Conservation (phyloP, 257 asterid genomes). For the Primulina huaijiensis region DNA sequence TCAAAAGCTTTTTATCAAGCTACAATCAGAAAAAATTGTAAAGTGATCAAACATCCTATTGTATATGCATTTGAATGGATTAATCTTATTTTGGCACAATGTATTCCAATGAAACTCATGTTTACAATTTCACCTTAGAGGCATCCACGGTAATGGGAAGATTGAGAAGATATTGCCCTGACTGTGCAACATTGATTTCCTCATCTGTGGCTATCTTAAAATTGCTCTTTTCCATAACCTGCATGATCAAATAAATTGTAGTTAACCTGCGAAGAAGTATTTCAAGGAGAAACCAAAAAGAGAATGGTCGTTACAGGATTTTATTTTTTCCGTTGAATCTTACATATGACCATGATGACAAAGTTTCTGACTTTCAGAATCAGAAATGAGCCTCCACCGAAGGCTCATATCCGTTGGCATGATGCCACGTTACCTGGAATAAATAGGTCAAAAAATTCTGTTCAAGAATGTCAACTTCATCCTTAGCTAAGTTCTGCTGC, state of each 20-base stretch:
- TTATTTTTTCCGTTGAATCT: neutral
- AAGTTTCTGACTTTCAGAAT: conserved; percentile 18
- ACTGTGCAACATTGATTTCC: conserved; percentile 83
- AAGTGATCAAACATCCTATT: conserved; percentile 16
- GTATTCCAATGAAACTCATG: conserved; percentile 10
- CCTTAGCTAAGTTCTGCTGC: conserved; percentile 78
- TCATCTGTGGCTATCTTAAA: conserved; percentile 83
- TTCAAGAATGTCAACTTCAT: conserved; percentile 77
- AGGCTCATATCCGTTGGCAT: neutral
- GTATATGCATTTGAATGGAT: neutral
- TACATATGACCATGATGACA: conserved; percentile 15
- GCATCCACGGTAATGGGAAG: conserved; percentile 94
- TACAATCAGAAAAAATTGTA: conserved; percentile 39
- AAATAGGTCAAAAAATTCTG: conserved; percentile 79
- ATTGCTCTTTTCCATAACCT: conserved; percentile 94
- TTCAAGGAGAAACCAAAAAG: conserved; percentile 9
- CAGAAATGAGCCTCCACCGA: neutral
- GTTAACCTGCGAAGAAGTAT: conserved; percentile 18
- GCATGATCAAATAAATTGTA: conserved; percentile 18
- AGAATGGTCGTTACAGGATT: neutral
- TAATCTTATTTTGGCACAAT: conserved; percentile 2
- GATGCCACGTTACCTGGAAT: conserved; percentile 57
- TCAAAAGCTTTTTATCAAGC: conserved; percentile 85
- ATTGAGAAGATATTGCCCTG: conserved; percentile 93
- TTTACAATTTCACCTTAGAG: conserved; percentile 57